Evolutionary conservation across 352 stramenopile genomes (phyloP).

Genomic region (Phytophthora sojae): DNA sequence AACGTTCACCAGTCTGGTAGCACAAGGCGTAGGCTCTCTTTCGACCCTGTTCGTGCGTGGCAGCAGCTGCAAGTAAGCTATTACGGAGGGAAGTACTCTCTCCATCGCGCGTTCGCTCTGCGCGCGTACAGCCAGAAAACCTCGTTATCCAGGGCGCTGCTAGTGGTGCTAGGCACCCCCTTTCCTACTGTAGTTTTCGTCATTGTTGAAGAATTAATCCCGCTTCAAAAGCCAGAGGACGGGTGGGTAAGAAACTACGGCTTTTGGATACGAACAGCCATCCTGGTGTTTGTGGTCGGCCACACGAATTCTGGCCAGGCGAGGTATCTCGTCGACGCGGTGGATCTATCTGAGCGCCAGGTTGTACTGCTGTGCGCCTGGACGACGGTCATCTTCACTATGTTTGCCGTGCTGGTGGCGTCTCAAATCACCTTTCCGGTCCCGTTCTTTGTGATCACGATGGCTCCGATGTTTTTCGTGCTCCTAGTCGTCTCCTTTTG

Average conservation of each 20-base stretch:
- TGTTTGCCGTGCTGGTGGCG: neutral
- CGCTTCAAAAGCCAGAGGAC: conserved; percentile 15
- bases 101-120: conserved; percentile 11
- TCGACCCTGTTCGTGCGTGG: conserved; percentile 1
- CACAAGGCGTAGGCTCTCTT: neutral
- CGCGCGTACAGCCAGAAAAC: conserved; percentile 4
- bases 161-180: conserved; percentile 9
- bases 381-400: conserved; percentile 1
- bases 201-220: conserved; percentile 12
- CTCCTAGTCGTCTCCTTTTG: conserved; percentile 9
- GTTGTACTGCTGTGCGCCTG: neutral
- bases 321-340: conserved; percentile 1
- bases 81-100: conserved; percentile 16
- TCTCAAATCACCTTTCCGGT: conserved; percentile 13
- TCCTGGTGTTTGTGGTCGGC: conserved; percentile 8
- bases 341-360: neutral
- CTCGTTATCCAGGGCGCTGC: neutral
- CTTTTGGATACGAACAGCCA: conserved; percentile 15
- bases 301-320: conserved; percentile 9
- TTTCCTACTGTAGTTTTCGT: conserved; percentile 6
- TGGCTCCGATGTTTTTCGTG: conserved; percentile 11
- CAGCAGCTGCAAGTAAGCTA: conserved; percentile 13
- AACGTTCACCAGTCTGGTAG: neutral
- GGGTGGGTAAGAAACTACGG: conserved; percentile 18
- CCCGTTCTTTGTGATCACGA: conserved; percentile 13